Evolutionary conservation across 768 basidiomycete genomes (phyloP), one percentile per base, ranked within the genome.

Genomic region (Pholiota microspora): DNA sequence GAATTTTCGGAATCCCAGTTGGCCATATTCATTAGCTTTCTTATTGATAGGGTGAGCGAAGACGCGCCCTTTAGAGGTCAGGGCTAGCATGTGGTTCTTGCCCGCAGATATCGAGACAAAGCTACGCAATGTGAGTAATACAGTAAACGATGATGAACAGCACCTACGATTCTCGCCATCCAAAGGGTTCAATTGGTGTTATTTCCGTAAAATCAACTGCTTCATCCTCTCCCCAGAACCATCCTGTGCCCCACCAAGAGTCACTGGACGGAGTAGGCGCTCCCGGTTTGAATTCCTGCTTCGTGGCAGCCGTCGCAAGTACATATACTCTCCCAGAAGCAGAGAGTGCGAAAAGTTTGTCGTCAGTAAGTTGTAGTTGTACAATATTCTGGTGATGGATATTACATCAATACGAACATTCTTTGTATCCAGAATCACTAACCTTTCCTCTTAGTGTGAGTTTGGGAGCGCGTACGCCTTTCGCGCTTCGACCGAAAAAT

Each of bases 51-150:
- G 91, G 63, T 92, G 83, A 2, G 85, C 81, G 65, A 89, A 94
- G 4, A 88, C 80, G 45, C 92, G 86, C 2, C 93, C 93, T 27
- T 73, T 74, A 8, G 84, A 86, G 7, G 88, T 88, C 35, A 88
- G 67, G 3, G 83, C 87, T n/a, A 90, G 78, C 8, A 90, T 71
- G 64, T 90, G 88, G 63, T 86, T 81, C 12, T 73, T 68, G 12
- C 94, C 94, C 2, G 88, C 81, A 3, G 85, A 80, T 21, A 98
- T 85, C 1, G 85, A 84, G 0, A 79, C 67, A 64, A 95, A 85
- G 57, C 92, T 93, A 42, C 3, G 45, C 28, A 45, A 23, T 18
- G 12, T 58, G 24, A 31, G 54, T 13, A 40, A 8, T 25, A 7
- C 15, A 12, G 34, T 45, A 35, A 24, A 12, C n/a, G 21, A 29